These are phyloP conservation scores for Marchantia paleacea DNA, from an alignment of 225 moss, liverwort and hornwort species.

Conservation along the genomic window DNA sequence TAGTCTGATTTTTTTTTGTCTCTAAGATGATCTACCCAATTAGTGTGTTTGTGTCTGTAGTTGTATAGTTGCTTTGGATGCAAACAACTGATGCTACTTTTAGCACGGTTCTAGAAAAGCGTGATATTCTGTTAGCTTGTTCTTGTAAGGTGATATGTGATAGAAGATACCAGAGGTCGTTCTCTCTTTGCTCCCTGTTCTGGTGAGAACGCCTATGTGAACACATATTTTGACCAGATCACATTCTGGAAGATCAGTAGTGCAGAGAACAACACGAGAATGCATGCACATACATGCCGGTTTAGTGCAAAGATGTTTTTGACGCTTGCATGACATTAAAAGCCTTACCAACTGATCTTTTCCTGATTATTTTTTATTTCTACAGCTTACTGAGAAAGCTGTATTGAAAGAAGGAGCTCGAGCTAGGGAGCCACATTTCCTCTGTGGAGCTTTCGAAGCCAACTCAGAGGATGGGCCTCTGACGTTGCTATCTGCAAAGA, in stretches of 20 bases:
- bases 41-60: too few species aligned
- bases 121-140: too few species aligned
- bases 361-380: neutral
- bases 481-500: slow-evolving; percentile 54
- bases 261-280: neutral
- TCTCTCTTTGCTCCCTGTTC: neutral
- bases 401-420: slow-evolving; percentile 75
- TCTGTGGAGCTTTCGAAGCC: slow-evolving; percentile 81
- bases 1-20: too few species aligned
- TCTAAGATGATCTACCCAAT: too few species aligned
- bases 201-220: neutral
- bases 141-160: too few species aligned
- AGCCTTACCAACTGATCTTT: too few species aligned
- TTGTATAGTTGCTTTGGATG: too few species aligned
- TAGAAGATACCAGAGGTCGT: too few species aligned
- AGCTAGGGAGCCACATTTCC: slow-evolving; percentile 78
- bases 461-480: slow-evolving; percentile 61
- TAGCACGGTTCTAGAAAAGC: too few species aligned
- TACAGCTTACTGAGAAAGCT: slow-evolving; percentile 78
- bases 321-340: neutral
- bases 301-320: neutral
- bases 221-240: neutral
- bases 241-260: neutral
- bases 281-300: neutral
- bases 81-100: too few species aligned